Evolutionary conservation across 805 yeast genomes (phyloP).

Genomic region (Saccharomycopsis selenospora): DNA sequence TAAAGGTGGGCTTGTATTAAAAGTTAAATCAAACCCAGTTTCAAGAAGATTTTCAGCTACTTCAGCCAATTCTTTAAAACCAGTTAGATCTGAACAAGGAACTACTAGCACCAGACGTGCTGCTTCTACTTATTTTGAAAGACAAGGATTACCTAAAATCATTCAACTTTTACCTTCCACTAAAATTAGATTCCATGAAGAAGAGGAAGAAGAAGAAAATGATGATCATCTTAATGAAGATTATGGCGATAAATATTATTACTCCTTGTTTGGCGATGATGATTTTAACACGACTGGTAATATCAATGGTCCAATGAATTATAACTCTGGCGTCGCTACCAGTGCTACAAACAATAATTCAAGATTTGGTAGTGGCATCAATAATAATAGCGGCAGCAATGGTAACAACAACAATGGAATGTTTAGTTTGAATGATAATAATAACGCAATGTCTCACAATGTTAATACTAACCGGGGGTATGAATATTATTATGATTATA

Average conservation of each 20-base stretch:
- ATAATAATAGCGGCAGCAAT: slow-evolving; percentile 34
- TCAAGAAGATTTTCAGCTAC: slow-evolving; percentile 23
- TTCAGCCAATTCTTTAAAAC: neutral
- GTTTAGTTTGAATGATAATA: slow-evolving; percentile 27
- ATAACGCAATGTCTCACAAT: slow-evolving; percentile 61
- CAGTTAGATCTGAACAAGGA: neutral
- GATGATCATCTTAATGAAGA: slow-evolving; percentile 22
- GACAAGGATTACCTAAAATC: slow-evolving; percentile 35
- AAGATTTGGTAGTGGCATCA: slow-evolving; percentile 26
- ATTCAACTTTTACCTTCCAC: slow-evolving; percentile 85
- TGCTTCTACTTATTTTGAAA: slow-evolving; percentile 3
- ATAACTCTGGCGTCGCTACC: too few relatives aligned
- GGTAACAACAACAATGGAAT: slow-evolving; percentile 1
- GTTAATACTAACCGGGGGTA: slow-evolving; percentile 66
- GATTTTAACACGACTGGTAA: slow-evolving; percentile 23
- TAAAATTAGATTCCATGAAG: slow-evolving; percentile 65
- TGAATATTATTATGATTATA: slow-evolving; percentile 74
- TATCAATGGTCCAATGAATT: too few relatives aligned
- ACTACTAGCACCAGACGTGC: neutral
- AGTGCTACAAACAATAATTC: neutral
- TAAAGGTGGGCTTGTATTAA: slow-evolving; percentile 61
- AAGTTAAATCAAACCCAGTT: slow-evolving; percentile 39
- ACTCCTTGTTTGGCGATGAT: slow-evolving; percentile 9
- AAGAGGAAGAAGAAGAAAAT: slow-evolving; percentile 36
- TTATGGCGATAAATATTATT: slow-evolving; percentile 14